These are phyloP conservation scores for Cyberlindnera samutprakarnensis DNA, from an alignment of 805 yeast genomes.

Conservation along the genomic window DNA sequence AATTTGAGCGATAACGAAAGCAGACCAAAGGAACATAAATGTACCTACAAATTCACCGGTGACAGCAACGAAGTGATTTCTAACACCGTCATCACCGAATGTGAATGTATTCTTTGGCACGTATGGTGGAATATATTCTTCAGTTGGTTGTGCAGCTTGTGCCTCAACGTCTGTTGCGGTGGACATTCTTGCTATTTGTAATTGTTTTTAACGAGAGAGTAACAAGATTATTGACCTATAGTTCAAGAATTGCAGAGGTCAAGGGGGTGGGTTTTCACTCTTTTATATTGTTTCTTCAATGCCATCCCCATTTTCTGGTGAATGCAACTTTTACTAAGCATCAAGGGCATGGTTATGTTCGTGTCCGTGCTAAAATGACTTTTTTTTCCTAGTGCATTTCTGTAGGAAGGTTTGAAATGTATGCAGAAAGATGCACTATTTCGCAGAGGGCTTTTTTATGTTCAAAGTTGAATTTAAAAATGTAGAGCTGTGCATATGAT, in stretches of 20 bases:
- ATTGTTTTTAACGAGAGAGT: not conserved
- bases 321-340: no score
- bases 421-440: no score
- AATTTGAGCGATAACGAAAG: slow-evolving; percentile 74
- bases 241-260: not conserved
- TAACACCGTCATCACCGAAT: slow-evolving; percentile 33
- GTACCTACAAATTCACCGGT: slow-evolving; percentile 84
- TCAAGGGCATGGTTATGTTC: no score
- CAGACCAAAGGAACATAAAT: slow-evolving; percentile 74
- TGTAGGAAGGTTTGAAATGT: no score
- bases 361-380: no score
- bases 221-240: not conserved
- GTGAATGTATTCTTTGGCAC: slow-evolving; percentile 28
- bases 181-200: not conserved
- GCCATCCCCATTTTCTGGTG: no score
- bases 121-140: slow-evolving; percentile 34
- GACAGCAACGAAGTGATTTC: slow-evolving; percentile 62
- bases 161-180: slow-evolving; percentile 29
- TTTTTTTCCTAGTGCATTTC: no score
- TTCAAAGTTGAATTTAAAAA: no score
- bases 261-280: not conserved
- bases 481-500: no score
- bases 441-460: no score
- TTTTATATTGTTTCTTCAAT: no score
- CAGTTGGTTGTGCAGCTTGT: slow-evolving; percentile 28